Base-by-base conservation (phyloP, 345 rosid species). In the Melastoma malabathricum region DNA sequence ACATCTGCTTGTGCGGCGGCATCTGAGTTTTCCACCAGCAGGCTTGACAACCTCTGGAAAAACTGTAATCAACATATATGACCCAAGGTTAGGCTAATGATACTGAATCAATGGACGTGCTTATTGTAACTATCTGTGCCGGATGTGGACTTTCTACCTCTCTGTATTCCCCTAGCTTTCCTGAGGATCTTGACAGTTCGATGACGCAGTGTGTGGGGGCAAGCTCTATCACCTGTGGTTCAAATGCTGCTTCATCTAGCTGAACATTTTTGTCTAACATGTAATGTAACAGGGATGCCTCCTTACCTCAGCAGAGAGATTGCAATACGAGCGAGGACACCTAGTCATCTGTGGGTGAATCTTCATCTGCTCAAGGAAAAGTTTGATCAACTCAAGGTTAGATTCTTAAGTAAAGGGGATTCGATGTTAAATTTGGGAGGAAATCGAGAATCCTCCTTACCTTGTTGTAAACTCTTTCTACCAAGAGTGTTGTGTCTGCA, bases 171-270 rank as follows among this genome's bases (percentile, higher is more conserved):
- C 64, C 63, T 46, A 76, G 57, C 60, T 86, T 80, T 59, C 89
- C 94, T 48, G 77, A 81, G 27, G 92, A 72, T 74, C 84, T 86
- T 48, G 96, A 76, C 73, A 86, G 73, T 74, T 90, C 92, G 38
- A 90, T 65, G 10, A 84, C 89, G 57, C 98, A 90, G 64, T 78
- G 81, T 16, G 76, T 75, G 14, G 98, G 98, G 62, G 96, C 72
- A 55, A 84, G 94, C 59, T 74, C 85, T 2, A 80, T 81, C 57
- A 86, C 95, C 89, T 78, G 70, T 44, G 47, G 60, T 48, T 50
- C 41, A 34, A 5, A 34, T 34, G 41, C 12, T 34, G 41, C 12
- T 34, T 34, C 41, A 34, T 12, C 41, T 6, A 0, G 41, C 12
- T 6, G 41, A 34, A 34, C 41, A 34, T 34, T 34, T 34, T 34